Percentiles rank a stretch among this genome's conserved stretches.
Evolutionary conservation across 371 early-diverging fungal species (phyloP).

Genomic region (Massospora cicadina): DNA sequence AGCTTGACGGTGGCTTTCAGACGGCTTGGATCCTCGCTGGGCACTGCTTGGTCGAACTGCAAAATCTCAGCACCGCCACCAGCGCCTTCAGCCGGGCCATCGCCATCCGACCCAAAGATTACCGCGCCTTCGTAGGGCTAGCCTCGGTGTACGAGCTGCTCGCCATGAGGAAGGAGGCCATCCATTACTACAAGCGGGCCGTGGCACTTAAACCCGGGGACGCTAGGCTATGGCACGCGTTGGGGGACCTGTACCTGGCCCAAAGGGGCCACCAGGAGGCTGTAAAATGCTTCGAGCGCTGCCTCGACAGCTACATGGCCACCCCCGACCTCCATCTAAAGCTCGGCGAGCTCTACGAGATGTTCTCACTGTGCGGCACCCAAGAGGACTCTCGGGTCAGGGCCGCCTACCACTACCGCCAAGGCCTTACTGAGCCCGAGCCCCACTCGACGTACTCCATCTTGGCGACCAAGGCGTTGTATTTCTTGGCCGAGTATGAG

Average conservation of each 20-base stretch:
- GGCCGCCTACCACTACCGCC: neutral
- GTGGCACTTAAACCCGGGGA: neutral
- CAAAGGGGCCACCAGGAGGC: neutral
- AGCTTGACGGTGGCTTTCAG: conserved; percentile 54
- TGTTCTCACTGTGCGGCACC: neutral
- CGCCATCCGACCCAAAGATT: conserved; percentile 20
- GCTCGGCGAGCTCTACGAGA: neutral
- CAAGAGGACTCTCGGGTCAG: neutral
- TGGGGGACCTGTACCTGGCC: neutral
- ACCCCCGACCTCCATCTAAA: neutral
- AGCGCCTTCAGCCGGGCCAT: conserved; percentile 74
- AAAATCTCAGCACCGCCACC: conserved; percentile 71
- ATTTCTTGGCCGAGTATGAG: neutral
- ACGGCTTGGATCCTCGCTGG: conserved; percentile 88
- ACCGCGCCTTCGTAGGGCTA: neutral
- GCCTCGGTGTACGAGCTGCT: neutral
- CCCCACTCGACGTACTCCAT: neutral
- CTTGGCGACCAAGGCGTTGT: neutral
- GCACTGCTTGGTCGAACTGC: conserved; percentile 86
- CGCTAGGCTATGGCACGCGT: neutral
- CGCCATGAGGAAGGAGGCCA: neutral
- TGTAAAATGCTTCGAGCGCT: neutral
- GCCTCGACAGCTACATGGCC: neutral
- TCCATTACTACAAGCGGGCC: neutral
- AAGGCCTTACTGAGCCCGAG: neutral